Percentiles rank a stretch among this genome's conserved stretches.
Evolutionary conservation across 768 basidiomycete genomes (phyloP).

Genomic region (Termitomyces sp.): DNA sequence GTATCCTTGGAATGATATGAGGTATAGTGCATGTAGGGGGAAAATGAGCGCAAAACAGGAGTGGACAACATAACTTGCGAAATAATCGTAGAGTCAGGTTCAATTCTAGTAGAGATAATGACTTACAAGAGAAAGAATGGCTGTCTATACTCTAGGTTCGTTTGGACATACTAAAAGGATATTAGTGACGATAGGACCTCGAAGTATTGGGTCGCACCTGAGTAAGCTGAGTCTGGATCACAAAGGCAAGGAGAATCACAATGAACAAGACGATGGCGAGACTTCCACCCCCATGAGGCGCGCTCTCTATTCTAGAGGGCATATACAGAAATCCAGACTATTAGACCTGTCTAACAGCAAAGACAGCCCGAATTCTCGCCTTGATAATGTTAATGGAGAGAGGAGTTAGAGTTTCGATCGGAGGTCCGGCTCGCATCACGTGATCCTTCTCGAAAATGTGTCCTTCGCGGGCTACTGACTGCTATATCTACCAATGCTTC

Average conservation of each 20-base stretch:
- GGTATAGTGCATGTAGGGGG: constrained; percentile 72
- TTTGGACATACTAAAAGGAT: constrained; percentile 65
- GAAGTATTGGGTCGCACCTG: constrained; percentile 43
- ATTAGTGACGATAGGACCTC: neutral
- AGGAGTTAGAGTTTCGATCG: too few species aligned
- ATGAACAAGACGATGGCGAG: constrained; percentile 52
- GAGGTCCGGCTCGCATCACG: neutral
- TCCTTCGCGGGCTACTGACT: neutral
- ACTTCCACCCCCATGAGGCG: constrained; percentile 39
- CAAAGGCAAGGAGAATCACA: constrained; percentile 62
- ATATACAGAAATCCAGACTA: constrained; percentile 11
- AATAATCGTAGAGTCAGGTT: neutral
- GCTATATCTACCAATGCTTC: constrained; percentile 40
- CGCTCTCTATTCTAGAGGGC: constrained; percentile 17
- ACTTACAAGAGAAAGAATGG: constrained; percentile 86
- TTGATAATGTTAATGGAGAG: too few species aligned
- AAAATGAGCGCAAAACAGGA: constrained; percentile 73
- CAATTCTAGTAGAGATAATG: neutral
- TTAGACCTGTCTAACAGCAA: neutral
- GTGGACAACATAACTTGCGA: constrained; percentile 77
- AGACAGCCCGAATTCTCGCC: too few species aligned
- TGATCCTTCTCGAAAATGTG: constrained; percentile 1
- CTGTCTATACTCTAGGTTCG: constrained; percentile 69
- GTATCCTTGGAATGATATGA: constrained; percentile 43
- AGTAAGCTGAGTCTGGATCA: constrained; percentile 68